Base-by-base conservation (phyloP, 2,329 filamentous ascomycete species). In the Lasiodiplodia citricola region DNA sequence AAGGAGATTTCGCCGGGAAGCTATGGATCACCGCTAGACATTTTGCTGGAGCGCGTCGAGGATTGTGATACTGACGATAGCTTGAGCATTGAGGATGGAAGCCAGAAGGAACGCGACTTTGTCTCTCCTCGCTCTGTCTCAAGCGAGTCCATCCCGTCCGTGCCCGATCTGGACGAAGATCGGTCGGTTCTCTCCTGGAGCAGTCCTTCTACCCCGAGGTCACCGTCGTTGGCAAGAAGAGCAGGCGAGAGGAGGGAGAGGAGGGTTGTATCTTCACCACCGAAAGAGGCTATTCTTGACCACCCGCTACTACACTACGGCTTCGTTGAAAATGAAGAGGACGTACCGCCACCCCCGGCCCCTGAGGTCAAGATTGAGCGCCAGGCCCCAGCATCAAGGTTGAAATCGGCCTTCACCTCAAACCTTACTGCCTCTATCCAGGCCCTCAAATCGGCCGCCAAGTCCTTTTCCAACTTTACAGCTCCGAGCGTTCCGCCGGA, bases 351-450 rank as follows among this genome's bases (percentile, higher is more conserved):
- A 70, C 75, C 73, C 71, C 73, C 79, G 37, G 67, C 76, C 21
- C 73, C 71, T 52, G 75, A 75, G 25, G 37, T 55, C n/a, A 37
- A 56, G 37, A 68, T 73, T 31, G 68, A 67, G 35, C 67, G 37
- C 25, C 57, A 68, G 41, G 71, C 73, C 11, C 71, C 73, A 13
- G 66, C 73, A 7, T 74, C 76, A 6, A 71, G 83, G 23, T 25
- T 67, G 4, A 80, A 80, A 63, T 81, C 80, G 21, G 85, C 83
- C 1, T 87, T 90, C 79, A 89, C 87, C 70, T 90, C 88, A 0
- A 90, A 90, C 70, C 80, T 90, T 54, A 90, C 88, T 0, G 86
- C 87, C 2, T 90, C 88, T 0, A 76, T 90, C 23, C 85, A 87
- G 70, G 87, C 86, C 3, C 83, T 90, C 63, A 89, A 87, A 77